phyloP scores from a whole-genome alignment of 805 yeast genomes.

The Wickerhamiella sergipiensis region DNA sequence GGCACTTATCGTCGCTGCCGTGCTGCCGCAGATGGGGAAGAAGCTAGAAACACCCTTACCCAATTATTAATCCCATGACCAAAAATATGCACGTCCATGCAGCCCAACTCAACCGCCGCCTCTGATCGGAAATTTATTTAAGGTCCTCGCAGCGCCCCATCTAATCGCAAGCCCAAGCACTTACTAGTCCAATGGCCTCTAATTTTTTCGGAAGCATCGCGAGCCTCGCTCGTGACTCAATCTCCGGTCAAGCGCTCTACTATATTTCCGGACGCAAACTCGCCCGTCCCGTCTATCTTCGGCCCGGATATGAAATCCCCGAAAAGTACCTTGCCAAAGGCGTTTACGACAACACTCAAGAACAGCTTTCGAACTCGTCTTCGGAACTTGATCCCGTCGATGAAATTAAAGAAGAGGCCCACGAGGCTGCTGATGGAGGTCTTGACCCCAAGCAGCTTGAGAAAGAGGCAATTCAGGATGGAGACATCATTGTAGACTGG shows the following conservation, averaged over 20 bases:
- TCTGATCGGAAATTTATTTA: neutral
- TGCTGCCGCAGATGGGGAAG: too few relatives aligned
- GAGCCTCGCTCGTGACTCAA: neutral
- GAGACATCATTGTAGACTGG: conserved; percentile 19
- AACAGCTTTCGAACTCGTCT: neutral
- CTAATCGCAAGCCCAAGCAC: neutral
- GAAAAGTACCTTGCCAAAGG: neutral
- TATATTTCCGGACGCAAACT: neutral
- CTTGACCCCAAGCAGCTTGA: neutral
- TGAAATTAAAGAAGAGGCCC: neutral
- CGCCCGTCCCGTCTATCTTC: neutral
- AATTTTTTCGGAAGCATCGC: neutral
- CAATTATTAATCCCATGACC: neutral
- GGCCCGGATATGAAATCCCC: neutral
- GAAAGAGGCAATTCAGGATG: neutral
- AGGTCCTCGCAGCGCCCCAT: neutral
- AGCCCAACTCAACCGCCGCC: neutral
- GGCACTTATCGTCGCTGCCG: too few relatives aligned
- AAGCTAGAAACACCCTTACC: neutral
- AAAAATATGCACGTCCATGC: neutral
- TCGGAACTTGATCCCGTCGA: neutral
- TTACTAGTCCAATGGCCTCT: neutral
- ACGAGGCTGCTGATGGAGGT: neutral
- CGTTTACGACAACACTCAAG: neutral
- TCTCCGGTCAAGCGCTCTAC: neutral